Conservation (phyloP, 805 yeast species). For the Monosporozyma unispora region DNA sequence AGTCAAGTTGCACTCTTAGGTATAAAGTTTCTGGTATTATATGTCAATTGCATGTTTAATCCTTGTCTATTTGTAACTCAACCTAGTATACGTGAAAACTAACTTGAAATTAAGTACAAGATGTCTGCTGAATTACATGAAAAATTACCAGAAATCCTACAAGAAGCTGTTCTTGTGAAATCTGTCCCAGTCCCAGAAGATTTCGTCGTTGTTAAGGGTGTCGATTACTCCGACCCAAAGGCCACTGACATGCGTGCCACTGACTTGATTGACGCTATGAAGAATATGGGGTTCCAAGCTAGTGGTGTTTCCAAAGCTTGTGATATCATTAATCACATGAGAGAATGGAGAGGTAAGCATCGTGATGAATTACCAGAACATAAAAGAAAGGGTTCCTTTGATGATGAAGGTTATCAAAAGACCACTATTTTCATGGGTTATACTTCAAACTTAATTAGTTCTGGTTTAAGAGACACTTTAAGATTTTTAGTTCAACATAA, state of each 20-base stretch:
- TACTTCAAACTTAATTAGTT: conserved; percentile 90
- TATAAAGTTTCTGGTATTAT: neutral
- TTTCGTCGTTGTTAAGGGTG: conserved; percentile 73
- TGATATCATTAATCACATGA: conserved; percentile 87
- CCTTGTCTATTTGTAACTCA: neutral
- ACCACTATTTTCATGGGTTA: conserved; percentile 92
- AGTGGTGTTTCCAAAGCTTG: conserved; percentile 79
- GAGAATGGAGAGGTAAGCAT: conserved; percentile 84
- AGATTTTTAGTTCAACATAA: conserved; percentile 86
- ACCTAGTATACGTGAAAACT: neutral
- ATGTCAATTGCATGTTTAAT: neutral
- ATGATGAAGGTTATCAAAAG: conserved; percentile 67
- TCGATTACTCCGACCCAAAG: conserved; percentile 75
- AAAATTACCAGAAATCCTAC: conserved; percentile 59
- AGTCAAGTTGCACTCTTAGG: neutral
- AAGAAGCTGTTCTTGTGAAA: conserved; percentile 84
- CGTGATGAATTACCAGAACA: conserved; percentile 60
- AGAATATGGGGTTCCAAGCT: conserved; percentile 95
- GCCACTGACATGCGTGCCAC: conserved; percentile 72
- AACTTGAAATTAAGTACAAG: neutral
- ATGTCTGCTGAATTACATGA: conserved; percentile 19
- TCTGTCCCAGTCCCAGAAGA: conserved; percentile 81
- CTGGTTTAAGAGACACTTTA: conserved; percentile 88
- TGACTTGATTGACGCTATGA: conserved; percentile 76
- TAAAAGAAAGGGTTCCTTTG: conserved; percentile 64